A percentile compares a stretch with the other conserved stretches of the same genome.
Evolutionary conservation across 192 early-diverging fungal genomes (phyloP).

Genomic region (Globomyces pollinis-pini): DNA sequence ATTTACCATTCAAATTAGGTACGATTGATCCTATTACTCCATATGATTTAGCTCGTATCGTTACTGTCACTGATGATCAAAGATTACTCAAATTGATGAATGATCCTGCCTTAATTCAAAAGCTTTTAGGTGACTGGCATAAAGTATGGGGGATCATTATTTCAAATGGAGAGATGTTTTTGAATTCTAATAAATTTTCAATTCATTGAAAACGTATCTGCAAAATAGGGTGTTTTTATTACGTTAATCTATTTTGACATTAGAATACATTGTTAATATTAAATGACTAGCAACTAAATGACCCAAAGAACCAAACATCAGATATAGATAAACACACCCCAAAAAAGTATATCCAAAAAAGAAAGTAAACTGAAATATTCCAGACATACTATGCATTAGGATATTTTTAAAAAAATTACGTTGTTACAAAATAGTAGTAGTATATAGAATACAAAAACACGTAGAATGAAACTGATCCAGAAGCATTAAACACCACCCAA

Average conservation of each 20-base stretch:
- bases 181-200: too few relatives aligned
- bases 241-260: slow-evolving; percentile 65
- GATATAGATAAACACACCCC: slow-evolving; percentile 66
- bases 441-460: slow-evolving; percentile 82
- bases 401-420: too few relatives aligned
- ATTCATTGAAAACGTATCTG: too few relatives aligned
- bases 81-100: too few relatives aligned
- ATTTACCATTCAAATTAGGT: too few relatives aligned
- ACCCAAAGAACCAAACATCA: slow-evolving; percentile 72
- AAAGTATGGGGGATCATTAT: too few relatives aligned
- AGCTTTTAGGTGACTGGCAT: too few relatives aligned
- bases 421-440: slow-evolving; percentile 58
- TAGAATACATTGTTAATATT: slow-evolving; percentile 71
- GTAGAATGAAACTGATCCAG: slow-evolving; percentile 78
- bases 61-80: not conserved
- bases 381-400: too few relatives aligned
- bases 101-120: too few relatives aligned
- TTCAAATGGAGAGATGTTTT: too few relatives aligned
- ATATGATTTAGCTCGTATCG: not conserved
- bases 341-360: slow-evolving; percentile 88
- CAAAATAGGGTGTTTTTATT: too few relatives aligned
- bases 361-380: slow-evolving; percentile 65
- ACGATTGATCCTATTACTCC: not conserved
- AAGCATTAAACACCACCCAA: slow-evolving; percentile 83
- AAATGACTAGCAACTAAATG: slow-evolving; percentile 72